phyloP scores from a whole-genome alignment of 1,139 yeast species.

The Entelexis paramagnoliae region DNA sequence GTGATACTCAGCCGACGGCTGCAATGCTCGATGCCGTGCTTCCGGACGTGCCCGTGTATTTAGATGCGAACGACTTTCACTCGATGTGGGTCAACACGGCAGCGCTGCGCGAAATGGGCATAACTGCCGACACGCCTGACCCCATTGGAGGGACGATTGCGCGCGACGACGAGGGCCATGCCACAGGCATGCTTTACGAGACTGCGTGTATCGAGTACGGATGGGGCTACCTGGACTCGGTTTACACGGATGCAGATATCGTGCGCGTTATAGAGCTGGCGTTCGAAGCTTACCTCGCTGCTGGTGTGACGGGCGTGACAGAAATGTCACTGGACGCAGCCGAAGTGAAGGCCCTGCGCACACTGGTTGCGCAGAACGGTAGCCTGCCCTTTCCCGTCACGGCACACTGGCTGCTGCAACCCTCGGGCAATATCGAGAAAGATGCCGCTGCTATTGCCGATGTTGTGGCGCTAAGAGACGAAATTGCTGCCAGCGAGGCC shows the following conservation, averaged over 20 bases:
- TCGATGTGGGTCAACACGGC: constrained; percentile 8
- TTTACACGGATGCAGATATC: not conserved
- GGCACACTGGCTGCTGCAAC: not conserved
- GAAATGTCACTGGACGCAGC: not conserved
- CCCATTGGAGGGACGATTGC: constrained; percentile 8
- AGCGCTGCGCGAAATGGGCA: constrained; percentile 6
- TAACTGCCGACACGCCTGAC: constrained; percentile 1
- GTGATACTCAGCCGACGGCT: not conserved
- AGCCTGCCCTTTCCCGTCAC: not conserved
- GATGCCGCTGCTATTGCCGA: not conserved
- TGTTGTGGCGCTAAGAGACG: not conserved
- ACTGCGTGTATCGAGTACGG: not conserved
- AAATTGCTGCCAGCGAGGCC: not conserved
- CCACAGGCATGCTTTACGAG: constrained; percentile 7
- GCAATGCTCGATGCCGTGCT: constrained; percentile 7
- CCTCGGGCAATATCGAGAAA: not conserved
- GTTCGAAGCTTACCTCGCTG: not conserved
- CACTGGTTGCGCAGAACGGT: not conserved
- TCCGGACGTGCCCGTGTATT: constrained; percentile 1
- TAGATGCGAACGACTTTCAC: constrained; percentile 9
- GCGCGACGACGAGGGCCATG: constrained; percentile 4
- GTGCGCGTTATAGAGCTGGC: not conserved
- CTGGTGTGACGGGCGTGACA: constrained; percentile 1
- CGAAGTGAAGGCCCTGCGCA: not conserved
- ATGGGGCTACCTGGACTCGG: not conserved